Evolutionary conservation across 2,329 filamentous ascomycete species (phyloP), one percentile per base, ranked within the genome.

Genomic region (Colletotrichum theobromicola): DNA sequence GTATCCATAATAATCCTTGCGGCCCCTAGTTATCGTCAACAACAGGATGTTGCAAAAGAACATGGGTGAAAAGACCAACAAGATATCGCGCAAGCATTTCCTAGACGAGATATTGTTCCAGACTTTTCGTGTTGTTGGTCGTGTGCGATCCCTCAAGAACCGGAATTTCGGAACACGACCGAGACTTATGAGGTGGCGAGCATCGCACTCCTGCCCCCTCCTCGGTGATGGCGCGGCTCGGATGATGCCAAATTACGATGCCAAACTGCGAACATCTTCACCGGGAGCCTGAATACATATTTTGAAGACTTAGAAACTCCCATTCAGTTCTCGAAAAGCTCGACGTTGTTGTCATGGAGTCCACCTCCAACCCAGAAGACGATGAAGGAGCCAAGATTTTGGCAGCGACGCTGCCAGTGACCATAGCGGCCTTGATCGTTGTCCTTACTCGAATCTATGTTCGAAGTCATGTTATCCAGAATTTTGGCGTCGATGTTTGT

Each of bases 391-490:
- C 77, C 15, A 77, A 79, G 24, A 84, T 89, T 18, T 79, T 88
- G 16, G 81, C 81, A 2, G 84, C 86, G 12, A 85, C 84, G 2
- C 78, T 84, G 13, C 72, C 83, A 2, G 81, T 88, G 61, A 84
- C 85, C 15, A 77, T 79, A 1, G 58, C 84, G 18, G 84, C 87
- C 3, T 77, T 83, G 0, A 62, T 87, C 9, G 79, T 82, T 2
- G 84, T 88, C 2, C 9, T 83, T 5, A 78, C 85, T n/a, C 83
- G 87, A 34, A 78, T 85, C 35, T 88, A 87, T 73, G 88, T 89
- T 28, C 84, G 89, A 13, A 26, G 84, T 4, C 77, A 79, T 15
- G 84, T 90, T 79, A 82, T 90, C 57, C 86, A 84, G 30, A 86
- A 85, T 28, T 82, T 87, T 55, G 88, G 88, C 3, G 76, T 82